Evolutionary conservation across 2,329 filamentous ascomycete genomes (phyloP).

Genomic region (Fusarium nematophilum): DNA sequence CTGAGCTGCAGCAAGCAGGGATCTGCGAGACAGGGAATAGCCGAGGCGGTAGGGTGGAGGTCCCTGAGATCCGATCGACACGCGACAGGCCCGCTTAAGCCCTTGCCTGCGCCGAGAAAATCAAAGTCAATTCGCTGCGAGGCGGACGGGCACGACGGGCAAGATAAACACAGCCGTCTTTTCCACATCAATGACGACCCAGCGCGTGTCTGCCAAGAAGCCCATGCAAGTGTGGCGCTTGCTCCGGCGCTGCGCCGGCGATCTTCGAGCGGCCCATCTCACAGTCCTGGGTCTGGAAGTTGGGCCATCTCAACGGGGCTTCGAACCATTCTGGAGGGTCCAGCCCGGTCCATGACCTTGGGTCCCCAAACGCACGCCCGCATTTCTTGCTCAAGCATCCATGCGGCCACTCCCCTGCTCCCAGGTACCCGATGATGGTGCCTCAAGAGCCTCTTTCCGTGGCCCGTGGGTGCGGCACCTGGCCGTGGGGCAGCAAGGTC

Average conservation of each 20-base stretch:
- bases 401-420: slow-evolving; percentile 3
- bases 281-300: slow-evolving; percentile 11
- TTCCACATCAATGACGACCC: slow-evolving; percentile 9
- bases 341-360: slow-evolving; percentile 35
- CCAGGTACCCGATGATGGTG: slow-evolving; percentile 7
- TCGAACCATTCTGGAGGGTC: slow-evolving; percentile 36
- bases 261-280: slow-evolving; percentile 22
- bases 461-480: background rate
- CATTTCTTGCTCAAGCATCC: slow-evolving; percentile 10
- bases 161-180: background rate
- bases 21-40: slow-evolving; percentile 37
- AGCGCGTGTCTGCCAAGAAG: slow-evolving; percentile 4
- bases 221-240: slow-evolving; percentile 31
- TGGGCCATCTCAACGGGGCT: slow-evolving; percentile 29
- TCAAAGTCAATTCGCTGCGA: slow-evolving; percentile 41
- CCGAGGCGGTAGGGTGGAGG: slow-evolving; percentile 41
- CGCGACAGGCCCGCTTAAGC: slow-evolving; percentile 35
- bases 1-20: slow-evolving; percentile 32
- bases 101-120: slow-evolving; percentile 16
- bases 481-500: background rate
- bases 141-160: slow-evolving; percentile 9
- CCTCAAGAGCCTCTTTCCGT: slow-evolving; percentile 3
- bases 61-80: slow-evolving; percentile 48
- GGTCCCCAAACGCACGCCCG: slow-evolving; percentile 12
- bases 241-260: slow-evolving; percentile 25